A percentile compares a stretch with the other conserved stretches of the same genome.
Evolutionary conservation across 2,329 filamentous ascomycete genomes (phyloP).

Genomic region (Pseudocercospora fuligena): DNA sequence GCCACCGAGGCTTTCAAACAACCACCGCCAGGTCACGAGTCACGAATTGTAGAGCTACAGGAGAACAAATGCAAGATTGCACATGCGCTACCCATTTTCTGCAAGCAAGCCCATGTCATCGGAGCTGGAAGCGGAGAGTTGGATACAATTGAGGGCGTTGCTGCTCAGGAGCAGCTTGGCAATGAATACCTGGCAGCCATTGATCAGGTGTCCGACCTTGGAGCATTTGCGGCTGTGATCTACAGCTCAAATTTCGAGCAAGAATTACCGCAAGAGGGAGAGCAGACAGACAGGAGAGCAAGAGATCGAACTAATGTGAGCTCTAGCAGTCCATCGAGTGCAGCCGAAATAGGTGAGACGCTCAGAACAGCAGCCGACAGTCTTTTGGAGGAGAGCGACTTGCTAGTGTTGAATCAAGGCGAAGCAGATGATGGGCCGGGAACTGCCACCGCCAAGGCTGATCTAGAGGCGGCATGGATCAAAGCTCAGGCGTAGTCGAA

Average conservation of each 20-base stretch:
- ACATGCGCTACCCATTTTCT: conserved; percentile 86
- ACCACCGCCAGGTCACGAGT: conserved; percentile 53
- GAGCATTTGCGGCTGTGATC: conserved; percentile 84
- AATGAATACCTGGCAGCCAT: conserved; percentile 66
- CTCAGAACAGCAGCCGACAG: conserved; percentile 20
- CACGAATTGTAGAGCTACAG: conserved; percentile 55
- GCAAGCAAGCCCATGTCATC: conserved; percentile 87
- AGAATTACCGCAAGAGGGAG: conserved; percentile 47
- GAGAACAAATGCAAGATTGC: conserved; percentile 73
- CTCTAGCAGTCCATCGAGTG: conserved; percentile 23
- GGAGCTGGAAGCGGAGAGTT: conserved; percentile 75
- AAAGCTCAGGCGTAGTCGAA: conserved; percentile 21
- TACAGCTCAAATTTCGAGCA: conserved; percentile 79
- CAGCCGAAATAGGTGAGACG: conserved; percentile 22
- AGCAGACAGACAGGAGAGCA: conserved; percentile 6
- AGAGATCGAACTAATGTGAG: conserved; percentile 14
- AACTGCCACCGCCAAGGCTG: conserved; percentile 19
- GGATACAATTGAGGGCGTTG: conserved; percentile 42
- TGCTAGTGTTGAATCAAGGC: conserved; percentile 26
- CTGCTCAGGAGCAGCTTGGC: conserved; percentile 40
- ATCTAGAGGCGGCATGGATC: conserved; percentile 29
- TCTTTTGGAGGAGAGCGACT: conserved; percentile 28
- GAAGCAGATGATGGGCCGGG: conserved; percentile 19
- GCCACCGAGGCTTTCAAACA: conserved; percentile 76
- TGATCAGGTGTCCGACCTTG: conserved; percentile 75